phyloP scores from a whole-genome alignment of 163 green algal genomes.

The Prototheca wickerhamii region DNA sequence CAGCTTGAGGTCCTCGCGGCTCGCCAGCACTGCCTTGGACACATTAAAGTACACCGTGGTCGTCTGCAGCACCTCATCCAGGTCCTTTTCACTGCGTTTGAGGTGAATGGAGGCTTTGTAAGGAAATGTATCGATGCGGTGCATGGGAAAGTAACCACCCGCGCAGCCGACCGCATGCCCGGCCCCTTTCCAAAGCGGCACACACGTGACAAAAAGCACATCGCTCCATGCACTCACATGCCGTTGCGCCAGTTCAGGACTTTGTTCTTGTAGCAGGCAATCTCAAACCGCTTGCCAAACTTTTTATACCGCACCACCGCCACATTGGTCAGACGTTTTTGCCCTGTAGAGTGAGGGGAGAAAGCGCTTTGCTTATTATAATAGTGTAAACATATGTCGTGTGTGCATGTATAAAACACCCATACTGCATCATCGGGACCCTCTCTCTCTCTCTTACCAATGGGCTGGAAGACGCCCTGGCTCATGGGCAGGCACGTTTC shows the following conservation, averaged over 20 bases:
- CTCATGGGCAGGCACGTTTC: constrained; percentile 40
- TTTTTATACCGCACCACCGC: constrained; percentile 92
- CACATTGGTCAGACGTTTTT: constrained; percentile 97
- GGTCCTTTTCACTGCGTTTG: constrained; percentile 79
- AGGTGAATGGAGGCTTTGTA: background rate
- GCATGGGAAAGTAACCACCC: too few relatives aligned
- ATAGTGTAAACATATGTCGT: background rate
- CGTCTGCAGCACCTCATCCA: constrained; percentile 96
- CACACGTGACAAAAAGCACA: background rate
- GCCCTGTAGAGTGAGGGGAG: constrained; percentile 50
- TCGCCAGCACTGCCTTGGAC: constrained; percentile 84
- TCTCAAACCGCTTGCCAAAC: constrained; percentile 87
- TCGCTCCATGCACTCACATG: constrained; percentile 63
- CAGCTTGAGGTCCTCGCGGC: constrained; percentile 67
- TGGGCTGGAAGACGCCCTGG: constrained; percentile 52
- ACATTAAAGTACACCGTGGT: constrained; percentile 93
- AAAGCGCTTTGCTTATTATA: background rate
- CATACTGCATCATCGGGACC: background rate
- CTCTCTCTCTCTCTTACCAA: constrained; percentile 36
- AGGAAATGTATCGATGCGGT: background rate
- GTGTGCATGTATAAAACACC: background rate
- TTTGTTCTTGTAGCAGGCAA: constrained; percentile 99
- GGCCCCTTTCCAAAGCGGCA: too few relatives aligned
- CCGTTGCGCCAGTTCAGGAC: constrained; percentile 79
- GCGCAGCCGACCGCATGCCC: too few relatives aligned